Evolutionary conservation across 2,329 filamentous ascomycete species (phyloP), one percentile per base, ranked within the genome.

Genomic region (Aspergillus sp.): DNA sequence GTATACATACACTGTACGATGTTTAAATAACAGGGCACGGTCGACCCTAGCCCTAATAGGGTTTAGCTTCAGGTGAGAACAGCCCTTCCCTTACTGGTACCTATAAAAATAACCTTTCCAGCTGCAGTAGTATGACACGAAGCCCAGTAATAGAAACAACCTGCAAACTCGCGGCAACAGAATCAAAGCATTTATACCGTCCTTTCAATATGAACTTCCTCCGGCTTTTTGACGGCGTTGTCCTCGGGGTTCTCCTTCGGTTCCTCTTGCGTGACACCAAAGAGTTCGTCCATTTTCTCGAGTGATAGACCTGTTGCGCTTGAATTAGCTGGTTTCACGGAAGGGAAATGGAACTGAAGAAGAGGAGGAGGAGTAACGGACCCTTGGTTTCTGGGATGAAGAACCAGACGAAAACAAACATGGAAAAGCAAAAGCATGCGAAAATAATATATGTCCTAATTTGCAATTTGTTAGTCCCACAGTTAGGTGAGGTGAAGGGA

Each of bases 321-420:
- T 27, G 15, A 8, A 30, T 51, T 27, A 51, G 47, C 27, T 46
- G 13, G 44, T 27, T n/a, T 13, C 20, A 20, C 19, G 9, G 8
- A 30, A 30, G 27, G 9, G 27, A 30, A 19, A 22, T n/a, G 17
- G 8, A 13, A 17, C 22, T 17, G 20, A 15, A 11, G 15, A 45
- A 19, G 6, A 15, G 39, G 15, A 15, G 39, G 15, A 4, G 3
- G 8, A 34, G 22, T 11, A 40, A 42, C 74, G 68, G 63, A 79
- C 87, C 87, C 77, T 90, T 90, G 11, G 88, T 90, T 75, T 90
- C 88, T 0, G 88, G 88, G n/a, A 89, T 81, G 61, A 86, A 82
- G 77, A 88, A 86, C 79, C 81, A 88, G 13, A 86, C 84, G 67
- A 87, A 88, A 53, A 87, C 61, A 60, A 83, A 83, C 83, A 89